Percentiles rank a stretch among this genome's conserved stretches.
These are phyloP conservation scores for Erodium trifolium DNA, from an alignment of 441 rosid species.

Conservation along the genomic window DNA sequence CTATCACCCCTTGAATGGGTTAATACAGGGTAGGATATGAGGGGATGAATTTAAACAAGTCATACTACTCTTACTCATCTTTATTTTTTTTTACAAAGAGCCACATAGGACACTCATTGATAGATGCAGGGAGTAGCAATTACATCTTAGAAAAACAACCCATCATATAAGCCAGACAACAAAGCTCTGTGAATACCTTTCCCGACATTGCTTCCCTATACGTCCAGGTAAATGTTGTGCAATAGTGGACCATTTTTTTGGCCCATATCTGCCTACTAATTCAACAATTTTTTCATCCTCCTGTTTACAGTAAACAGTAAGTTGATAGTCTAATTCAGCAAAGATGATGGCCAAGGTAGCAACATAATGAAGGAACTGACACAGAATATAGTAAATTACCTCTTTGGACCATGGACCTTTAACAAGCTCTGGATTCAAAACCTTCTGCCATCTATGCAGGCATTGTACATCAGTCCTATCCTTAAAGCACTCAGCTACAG, in stretches of 20 bases:
- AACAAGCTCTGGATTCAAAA: constrained; percentile 92
- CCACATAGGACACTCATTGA: neutral
- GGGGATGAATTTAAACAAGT: neutral
- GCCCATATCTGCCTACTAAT: constrained; percentile 73
- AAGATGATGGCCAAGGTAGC: neutral
- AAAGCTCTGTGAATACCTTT: constrained; percentile 47
- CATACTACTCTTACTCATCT: neutral
- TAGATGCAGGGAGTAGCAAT: neutral
- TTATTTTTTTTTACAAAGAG: neutral
- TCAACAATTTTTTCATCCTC: constrained; percentile 83
- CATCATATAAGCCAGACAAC: constrained; percentile 5
- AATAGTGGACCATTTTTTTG: constrained; percentile 96
- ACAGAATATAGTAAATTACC: constrained; percentile 34
- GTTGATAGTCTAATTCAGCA: neutral
- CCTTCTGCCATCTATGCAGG: constrained; percentile 99
- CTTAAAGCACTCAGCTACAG: constrained; percentile 94
- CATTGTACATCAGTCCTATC: constrained; percentile 99
- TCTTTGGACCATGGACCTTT: constrained; percentile 99
- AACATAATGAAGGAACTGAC: constrained; percentile 6
- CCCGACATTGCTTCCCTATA: constrained; percentile 96
- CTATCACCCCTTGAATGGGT: neutral
- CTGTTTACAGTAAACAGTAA: constrained; percentile 27
- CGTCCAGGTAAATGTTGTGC: constrained; percentile 95
- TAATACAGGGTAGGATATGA: neutral
- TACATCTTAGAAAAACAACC: constrained; percentile 4